phyloP scores from a whole-genome alignment of 345 rosid species.

The Citrus cavaleriei region DNA sequence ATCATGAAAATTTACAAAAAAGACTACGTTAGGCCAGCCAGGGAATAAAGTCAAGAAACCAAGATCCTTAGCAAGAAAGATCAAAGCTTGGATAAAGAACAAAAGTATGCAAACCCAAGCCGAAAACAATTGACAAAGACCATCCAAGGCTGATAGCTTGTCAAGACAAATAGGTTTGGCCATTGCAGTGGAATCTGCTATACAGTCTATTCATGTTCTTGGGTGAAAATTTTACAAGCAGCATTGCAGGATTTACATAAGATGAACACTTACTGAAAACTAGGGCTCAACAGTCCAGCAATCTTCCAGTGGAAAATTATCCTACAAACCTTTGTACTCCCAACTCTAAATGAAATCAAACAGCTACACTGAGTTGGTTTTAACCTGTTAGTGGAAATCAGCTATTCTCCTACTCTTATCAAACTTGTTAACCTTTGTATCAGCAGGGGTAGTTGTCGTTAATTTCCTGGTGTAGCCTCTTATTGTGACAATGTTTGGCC shows the following conservation, averaged over 20 bases:
- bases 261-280: background rate
- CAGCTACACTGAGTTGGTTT: background rate
- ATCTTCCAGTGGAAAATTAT: too few species aligned
- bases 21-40: background rate
- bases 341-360: background rate
- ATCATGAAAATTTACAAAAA: background rate
- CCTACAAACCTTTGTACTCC: background rate
- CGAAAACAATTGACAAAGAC: background rate
- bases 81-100: background rate
- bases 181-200: background rate
- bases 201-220: too few species aligned
- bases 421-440: conserved; percentile 15
- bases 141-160: background rate
- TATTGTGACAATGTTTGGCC: conserved; percentile 42
- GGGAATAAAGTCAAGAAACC: background rate
- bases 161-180: background rate
- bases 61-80: background rate
- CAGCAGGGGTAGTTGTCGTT: conserved; percentile 12
- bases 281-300: background rate
- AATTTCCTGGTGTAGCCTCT: conserved; percentile 29
- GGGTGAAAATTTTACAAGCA: background rate
- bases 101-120: background rate
- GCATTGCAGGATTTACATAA: background rate
- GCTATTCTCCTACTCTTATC: conserved; percentile 9
- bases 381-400: background rate